Conservation (phyloP, 2,329 filamentous ascomycete species). For the Fusarium oligoseptatum region DNA sequence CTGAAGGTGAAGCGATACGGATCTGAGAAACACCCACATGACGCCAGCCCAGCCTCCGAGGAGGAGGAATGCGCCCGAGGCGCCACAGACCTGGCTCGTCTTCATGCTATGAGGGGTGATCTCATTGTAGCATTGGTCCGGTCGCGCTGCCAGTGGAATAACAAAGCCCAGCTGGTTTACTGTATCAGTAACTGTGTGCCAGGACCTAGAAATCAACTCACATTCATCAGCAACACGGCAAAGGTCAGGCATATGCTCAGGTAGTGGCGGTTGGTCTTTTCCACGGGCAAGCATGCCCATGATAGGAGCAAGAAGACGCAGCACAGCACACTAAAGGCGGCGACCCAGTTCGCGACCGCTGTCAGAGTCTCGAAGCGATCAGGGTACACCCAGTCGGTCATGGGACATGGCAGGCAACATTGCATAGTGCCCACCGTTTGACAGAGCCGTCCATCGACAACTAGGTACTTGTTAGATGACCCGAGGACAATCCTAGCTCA, state of each 20-base stretch:
- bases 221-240: slow-evolving; percentile 82
- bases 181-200: slow-evolving; percentile 33
- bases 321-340: slow-evolving; percentile 78
- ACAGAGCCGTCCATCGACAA: slow-evolving; percentile 68
- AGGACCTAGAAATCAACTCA: slow-evolving; percentile 58
- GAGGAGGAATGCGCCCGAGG: slow-evolving; percentile 87
- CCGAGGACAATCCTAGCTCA: neutral
- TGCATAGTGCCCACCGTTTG: slow-evolving; percentile 62
- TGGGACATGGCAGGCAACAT: slow-evolving; percentile 93
- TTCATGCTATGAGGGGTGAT: slow-evolving; percentile 97
- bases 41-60: slow-evolving; percentile 87
- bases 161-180: slow-evolving; percentile 83
- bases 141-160: slow-evolving; percentile 82
- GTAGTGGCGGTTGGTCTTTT: slow-evolving; percentile 93
- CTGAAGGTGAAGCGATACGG: slow-evolving; percentile 92
- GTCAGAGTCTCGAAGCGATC: slow-evolving; percentile 72
- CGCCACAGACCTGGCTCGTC: slow-evolving; percentile 83
- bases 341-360: slow-evolving; percentile 83
- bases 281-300: slow-evolving; percentile 83
- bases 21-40: slow-evolving; percentile 92
- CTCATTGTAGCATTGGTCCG: slow-evolving; percentile 85
- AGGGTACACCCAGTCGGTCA: slow-evolving; percentile 80
- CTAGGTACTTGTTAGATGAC: slow-evolving; percentile 53
- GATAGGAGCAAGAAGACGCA: slow-evolving; percentile 83
- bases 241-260: slow-evolving; percentile 88